Percentiles rank a stretch among this genome's conserved stretches.
Conservation (phyloP, 345 rosid genomes). For the Corchorus olitorius region DNA sequence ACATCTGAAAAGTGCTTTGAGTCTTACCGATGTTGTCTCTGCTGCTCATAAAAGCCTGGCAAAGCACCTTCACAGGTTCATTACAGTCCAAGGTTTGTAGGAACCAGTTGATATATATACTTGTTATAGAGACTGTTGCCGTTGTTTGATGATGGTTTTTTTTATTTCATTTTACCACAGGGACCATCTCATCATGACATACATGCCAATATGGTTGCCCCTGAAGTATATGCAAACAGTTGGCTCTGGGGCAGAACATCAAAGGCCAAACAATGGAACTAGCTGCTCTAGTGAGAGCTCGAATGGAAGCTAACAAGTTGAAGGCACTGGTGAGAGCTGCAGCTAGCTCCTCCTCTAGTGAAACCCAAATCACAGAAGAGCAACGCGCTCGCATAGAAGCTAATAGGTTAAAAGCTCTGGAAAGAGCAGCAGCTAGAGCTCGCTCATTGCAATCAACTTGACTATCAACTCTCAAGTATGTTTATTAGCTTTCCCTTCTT, state of each 20-base stretch:
- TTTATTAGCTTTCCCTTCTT: too few species aligned
- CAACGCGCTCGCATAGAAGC: constrained; percentile 89
- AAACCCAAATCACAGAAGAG: constrained; percentile 56
- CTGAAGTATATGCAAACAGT: background rate
- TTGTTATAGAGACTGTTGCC: background rate
- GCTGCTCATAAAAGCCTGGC: too few species aligned
- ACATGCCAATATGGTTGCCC: background rate
- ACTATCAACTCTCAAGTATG: background rate
- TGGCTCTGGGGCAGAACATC: constrained; percentile 18
- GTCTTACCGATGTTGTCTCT: too few species aligned
- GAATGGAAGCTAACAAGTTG: constrained; percentile 77
- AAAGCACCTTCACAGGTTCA: background rate
- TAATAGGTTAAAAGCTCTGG: constrained; percentile 78
- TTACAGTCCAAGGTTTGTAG: background rate
- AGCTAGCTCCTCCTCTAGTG: constrained; percentile 21
- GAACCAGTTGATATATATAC: background rate
- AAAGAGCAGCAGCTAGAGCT: constrained; percentile 69
- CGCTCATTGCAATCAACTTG: constrained; percentile 16
- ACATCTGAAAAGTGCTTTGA: background rate
- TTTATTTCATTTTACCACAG: constrained; percentile 24
- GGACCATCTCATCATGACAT: constrained; percentile 25
- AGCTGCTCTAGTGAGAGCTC: constrained; percentile 42
- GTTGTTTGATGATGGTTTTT: background rate
- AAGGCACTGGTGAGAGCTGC: constrained; percentile 77
- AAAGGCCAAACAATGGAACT: constrained; percentile 24